phyloP scores from a whole-genome alignment of 148 eudicot genomes.

The Diospyros kaki region DNA sequence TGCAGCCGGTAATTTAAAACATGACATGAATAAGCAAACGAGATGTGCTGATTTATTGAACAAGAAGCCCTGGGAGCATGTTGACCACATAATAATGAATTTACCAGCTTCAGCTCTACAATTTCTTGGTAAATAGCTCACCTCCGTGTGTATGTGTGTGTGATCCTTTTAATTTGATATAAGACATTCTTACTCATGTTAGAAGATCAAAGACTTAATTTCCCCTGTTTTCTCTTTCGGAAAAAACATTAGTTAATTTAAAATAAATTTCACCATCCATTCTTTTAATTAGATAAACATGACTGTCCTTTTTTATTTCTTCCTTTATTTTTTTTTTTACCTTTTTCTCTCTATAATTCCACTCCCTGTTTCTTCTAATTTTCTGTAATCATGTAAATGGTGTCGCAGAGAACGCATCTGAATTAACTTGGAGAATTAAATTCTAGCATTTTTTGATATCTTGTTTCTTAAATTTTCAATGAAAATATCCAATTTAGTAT shows the following conservation, averaged over 20 bases:
- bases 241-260: background rate
- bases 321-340: too few species aligned
- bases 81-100: slow-evolving; percentile 34
- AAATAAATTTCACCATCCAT: background rate
- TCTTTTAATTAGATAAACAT: background rate
- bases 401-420: background rate
- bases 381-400: background rate
- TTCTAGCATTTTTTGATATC: background rate
- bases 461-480: background rate
- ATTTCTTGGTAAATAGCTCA: slow-evolving; percentile 63
- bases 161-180: background rate
- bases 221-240: background rate
- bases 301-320: background rate
- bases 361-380: background rate
- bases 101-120: slow-evolving; percentile 70
- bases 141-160: background rate
- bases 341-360: background rate
- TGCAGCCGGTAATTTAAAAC: slow-evolving; percentile 35
- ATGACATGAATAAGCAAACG: slow-evolving; percentile 43
- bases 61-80: slow-evolving; percentile 79
- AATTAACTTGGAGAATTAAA: slow-evolving; percentile 1
- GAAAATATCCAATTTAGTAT: background rate
- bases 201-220: background rate
- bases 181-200: background rate
- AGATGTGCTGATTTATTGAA: slow-evolving; percentile 35